Base-by-base conservation (phyloP, 2,329 filamentous ascomycete species). In the Macrophomina tecta region DNA sequence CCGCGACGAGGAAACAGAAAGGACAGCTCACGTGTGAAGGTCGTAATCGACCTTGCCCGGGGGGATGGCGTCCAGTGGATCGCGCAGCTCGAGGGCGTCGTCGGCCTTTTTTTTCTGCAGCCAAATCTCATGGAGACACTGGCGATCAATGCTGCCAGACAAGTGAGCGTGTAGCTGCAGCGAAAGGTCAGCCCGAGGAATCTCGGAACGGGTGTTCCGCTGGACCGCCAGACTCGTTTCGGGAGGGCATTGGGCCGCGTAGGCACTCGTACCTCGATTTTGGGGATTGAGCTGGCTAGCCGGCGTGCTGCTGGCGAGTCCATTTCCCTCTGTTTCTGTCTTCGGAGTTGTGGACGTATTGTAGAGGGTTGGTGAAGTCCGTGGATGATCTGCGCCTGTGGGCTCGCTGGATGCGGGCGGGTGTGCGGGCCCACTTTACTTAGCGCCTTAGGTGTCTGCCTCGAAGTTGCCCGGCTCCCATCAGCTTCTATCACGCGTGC, bases 81-180 rank as follows among this genome's bases (percentile, higher is more conserved):
- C 91, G 60, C 88, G 82, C 1, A 94, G 80, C 9, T 82, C 75
- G 2, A 88, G 85, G 28, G 82, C 74, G 4, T 83, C 81, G 7
- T 84, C 78, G 23, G 75, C 72, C 3, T 80, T 79, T 67, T 85
- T 87, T 75, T 89, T 91, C 65, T 77, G 76, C 56, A 80, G 72
- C 91, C 92, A 95, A 74, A 94, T 88, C 45, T 91, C 85, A 74
- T 93, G 91, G 1, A 95, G 86, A 68, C 87, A 89, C 72, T 87
- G 80, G 38, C 90, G 87, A 74, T 87, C 90, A 76, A 95, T 92
- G 76, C 90, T 93, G 64, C 92, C 91, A 48, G 88, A 91, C 52
- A 95, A 84, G 78, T 95, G 91, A 69, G 92, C 91, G 73, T 95
- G 92, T 64, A 94, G 85, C 89, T 93, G 72, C 69, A 16, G 65